Base-by-base conservation (phyloP, 305 asterid genomes). In the Fraxinus floribunda region DNA sequence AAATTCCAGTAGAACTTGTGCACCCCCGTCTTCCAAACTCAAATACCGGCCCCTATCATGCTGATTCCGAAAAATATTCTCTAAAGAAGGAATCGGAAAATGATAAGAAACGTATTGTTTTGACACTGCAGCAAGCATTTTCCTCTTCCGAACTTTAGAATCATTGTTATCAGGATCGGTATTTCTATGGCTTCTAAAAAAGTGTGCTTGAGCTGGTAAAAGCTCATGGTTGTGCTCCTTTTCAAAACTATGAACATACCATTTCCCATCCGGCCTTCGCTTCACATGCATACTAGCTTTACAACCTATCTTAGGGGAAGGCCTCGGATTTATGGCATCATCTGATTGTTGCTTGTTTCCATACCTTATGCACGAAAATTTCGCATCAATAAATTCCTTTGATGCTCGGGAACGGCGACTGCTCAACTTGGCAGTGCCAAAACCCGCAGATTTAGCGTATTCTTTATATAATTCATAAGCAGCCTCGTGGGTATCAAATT, bases 261-360 rank as follows among this genome's bases (percentile, higher is more conserved):
- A 95, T 85, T 90, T 94, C 82, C 95, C 97, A 79, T 70, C 75
- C 5, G 86, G 84, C 86, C 87, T 90, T 66, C 96, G 89, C 90
- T 95, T 95, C 49, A 95, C 99, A 75, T 95, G 98, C 97, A 95
- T 89, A 85, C 99, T 94, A 77, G 99, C 99, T 85, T 95, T 94
- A 87, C 99, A 95, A 7, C 97, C 99, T 80, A 93, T 95, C 85
- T 95, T 95, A 5, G 98, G 97, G 0, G 97, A 93, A 77, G 99
- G 98, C 88, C 99, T 90, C 8, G 97, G 98, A 78, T 93, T 94
- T 81, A 90, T 86, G 22, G 97, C 98, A 82, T 94, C 97, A 66
- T 95, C 98, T 0, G 99, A 95, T 82, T 94, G 97, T 70, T 94
- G 99, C 91, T 92, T 93, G 81, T 89, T 94, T 16, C 98, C 99